These are phyloP conservation scores for Reticulomyxa filosa DNA, from an alignment of 78 protist genomes.

Conservation along the genomic window DNA sequence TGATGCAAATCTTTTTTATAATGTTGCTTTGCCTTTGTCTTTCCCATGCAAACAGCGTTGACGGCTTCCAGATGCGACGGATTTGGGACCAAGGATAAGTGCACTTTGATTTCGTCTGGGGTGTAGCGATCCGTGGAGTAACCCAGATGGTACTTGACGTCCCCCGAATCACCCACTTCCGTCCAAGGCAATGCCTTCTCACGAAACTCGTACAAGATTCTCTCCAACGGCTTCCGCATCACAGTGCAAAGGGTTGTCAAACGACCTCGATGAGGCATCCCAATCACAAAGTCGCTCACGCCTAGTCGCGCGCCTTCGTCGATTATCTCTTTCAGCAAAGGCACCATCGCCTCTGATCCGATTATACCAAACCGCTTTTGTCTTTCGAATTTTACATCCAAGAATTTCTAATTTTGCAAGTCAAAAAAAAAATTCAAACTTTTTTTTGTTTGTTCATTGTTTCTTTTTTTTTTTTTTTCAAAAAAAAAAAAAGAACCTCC, in stretches of 20 bases:
- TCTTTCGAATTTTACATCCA: too few species aligned
- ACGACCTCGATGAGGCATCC: slow-evolving; percentile 91
- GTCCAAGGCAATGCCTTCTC: too few species aligned
- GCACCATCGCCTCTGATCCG: too few species aligned
- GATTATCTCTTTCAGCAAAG: background rate
- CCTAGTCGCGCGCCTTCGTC: background rate
- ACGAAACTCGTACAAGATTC: slow-evolving; percentile 67
- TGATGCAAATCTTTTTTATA: too few species aligned
- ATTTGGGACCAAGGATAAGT: slow-evolving; percentile 68
- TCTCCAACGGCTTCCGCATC: slow-evolving; percentile 34
- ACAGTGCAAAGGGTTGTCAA: background rate
- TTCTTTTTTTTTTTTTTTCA: too few species aligned
- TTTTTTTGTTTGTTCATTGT: too few species aligned
- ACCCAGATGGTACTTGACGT: slow-evolving; percentile 92
- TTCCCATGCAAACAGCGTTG: slow-evolving; percentile 82
- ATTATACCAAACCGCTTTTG: too few species aligned
- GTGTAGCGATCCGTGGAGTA: slow-evolving; percentile 36
- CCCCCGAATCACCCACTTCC: slow-evolving; percentile 51
- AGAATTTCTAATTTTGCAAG: too few species aligned
- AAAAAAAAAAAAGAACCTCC: too few species aligned
- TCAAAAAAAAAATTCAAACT: too few species aligned
- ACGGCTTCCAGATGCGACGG: slow-evolving; percentile 92
- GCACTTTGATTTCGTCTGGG: slow-evolving; percentile 19
- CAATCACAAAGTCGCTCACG: slow-evolving; percentile 37
- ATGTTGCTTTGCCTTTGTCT: slow-evolving; percentile 69